phyloP scores from a whole-genome alignment of 345 rosid species.

The Syzygium aqueum region DNA sequence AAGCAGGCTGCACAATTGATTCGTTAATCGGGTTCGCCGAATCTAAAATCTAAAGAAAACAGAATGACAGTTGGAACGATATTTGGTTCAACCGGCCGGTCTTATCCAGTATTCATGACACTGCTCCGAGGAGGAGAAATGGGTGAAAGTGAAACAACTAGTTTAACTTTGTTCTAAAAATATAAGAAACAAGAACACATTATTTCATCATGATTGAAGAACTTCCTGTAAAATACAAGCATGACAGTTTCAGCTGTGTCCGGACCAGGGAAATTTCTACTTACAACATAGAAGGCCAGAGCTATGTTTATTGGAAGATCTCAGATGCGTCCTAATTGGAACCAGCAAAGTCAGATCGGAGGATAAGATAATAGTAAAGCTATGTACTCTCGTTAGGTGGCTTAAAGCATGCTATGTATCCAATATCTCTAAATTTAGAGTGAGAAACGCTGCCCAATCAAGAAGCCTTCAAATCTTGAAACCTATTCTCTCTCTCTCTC shows the following conservation, averaged over 20 bases:
- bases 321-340: not conserved
- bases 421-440: not conserved
- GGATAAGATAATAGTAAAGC: not conserved
- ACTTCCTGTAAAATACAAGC: not conserved
- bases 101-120: not conserved
- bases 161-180: not conserved
- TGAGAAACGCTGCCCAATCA: not conserved
- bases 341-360: not conserved
- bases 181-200: not conserved
- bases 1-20: not conserved
- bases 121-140: not conserved
- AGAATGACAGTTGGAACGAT: not conserved
- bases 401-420: not conserved
- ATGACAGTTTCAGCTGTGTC: not conserved
- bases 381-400: not conserved
- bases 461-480: not conserved
- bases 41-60: not conserved
- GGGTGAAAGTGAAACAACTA: not conserved
- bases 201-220: not conserved
- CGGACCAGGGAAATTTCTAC: not conserved
- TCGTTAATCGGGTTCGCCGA: not conserved
- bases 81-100: not conserved
- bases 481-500: not conserved
- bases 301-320: not conserved
- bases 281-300: not conserved